Evolutionary conservation across 768 basidiomycete genomes (phyloP).

Genomic region (Tulasnella sp.): DNA sequence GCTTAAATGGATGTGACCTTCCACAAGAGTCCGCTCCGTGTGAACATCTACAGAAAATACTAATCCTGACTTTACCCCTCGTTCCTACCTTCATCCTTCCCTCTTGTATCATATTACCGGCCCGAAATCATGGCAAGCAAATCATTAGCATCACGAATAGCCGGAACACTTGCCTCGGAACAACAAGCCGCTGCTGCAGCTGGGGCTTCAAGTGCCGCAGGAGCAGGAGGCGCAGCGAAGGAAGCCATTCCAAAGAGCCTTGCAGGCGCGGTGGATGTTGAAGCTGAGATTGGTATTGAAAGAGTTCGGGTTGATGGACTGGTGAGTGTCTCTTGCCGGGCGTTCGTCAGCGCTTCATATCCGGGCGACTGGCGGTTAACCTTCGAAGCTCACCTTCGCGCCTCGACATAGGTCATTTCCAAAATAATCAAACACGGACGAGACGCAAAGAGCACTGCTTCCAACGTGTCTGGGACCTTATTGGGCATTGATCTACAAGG

Average conservation of each 20-base stretch:
- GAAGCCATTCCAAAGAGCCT: constrained; percentile 90
- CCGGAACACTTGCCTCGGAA: constrained; percentile 8
- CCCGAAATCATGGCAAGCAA: not conserved
- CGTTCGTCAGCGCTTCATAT: not conserved
- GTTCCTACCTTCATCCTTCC: not conserved
- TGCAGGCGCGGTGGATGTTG: constrained; percentile 90
- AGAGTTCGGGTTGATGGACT: constrained; percentile 81
- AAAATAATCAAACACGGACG: constrained; percentile 92
- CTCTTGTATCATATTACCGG: not conserved
- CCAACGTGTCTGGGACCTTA: constrained; percentile 72
- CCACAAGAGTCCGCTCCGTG: not conserved
- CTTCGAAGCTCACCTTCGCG: constrained; percentile 13
- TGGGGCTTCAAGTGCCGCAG: constrained; percentile 58
- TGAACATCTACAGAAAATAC: constrained; percentile 8
- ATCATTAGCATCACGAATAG: constrained; percentile 19
- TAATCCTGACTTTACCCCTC: constrained; percentile 4
- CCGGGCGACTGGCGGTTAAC: not conserved
- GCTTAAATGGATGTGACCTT: not conserved
- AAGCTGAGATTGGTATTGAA: constrained; percentile 78
- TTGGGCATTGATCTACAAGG: constrained; percentile 92
- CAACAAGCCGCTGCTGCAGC: constrained; percentile 68
- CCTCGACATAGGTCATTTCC: constrained; percentile 63
- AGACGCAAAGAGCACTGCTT: constrained; percentile 60
- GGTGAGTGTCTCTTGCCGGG: constrained; percentile 47
- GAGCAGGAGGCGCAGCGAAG: constrained; percentile 53